Conservation (phyloP, 495 filamentous ascomycete species). For the Penicillium egyptiacum region DNA sequence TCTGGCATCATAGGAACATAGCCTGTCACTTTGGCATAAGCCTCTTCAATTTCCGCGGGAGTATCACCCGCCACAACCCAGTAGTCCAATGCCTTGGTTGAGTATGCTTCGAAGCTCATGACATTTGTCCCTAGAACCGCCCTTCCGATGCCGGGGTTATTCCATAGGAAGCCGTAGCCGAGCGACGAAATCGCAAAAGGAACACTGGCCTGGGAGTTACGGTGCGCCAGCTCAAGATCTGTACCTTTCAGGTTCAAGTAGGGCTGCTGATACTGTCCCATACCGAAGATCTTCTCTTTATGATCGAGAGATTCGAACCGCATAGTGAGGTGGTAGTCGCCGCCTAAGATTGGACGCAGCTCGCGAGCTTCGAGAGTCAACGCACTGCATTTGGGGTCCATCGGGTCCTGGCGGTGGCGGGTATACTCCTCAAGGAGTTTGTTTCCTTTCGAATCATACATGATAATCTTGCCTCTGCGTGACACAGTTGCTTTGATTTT, state of each 20-base stretch:
- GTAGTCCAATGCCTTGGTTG: slow-evolving; percentile 54
- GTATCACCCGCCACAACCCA: slow-evolving; percentile 58
- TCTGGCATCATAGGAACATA: slow-evolving; percentile 62
- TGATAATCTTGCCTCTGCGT: slow-evolving; percentile 49
- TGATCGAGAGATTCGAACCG: slow-evolving; percentile 52
- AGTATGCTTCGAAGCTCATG: slow-evolving; percentile 59
- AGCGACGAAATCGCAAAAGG: slow-evolving; percentile 55
- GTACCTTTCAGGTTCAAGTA: slow-evolving; percentile 55
- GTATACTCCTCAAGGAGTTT: slow-evolving; percentile 57
- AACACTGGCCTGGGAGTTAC: slow-evolving; percentile 59
- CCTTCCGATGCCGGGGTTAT: slow-evolving; percentile 56
- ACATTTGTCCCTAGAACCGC: slow-evolving; percentile 56
- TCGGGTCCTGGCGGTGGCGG: slow-evolving; percentile 49
- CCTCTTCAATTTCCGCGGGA: slow-evolving; percentile 52
- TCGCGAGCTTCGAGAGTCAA: slow-evolving; percentile 54
- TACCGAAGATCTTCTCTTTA: slow-evolving; percentile 58
- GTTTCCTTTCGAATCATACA: slow-evolving; percentile 44
- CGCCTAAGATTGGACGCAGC: slow-evolving; percentile 52
- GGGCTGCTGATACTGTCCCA: slow-evolving; percentile 64
- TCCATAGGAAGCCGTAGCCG: slow-evolving; percentile 61
- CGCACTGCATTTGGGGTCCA: slow-evolving; percentile 56
- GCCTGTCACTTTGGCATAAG: slow-evolving; percentile 52
- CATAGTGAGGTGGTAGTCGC: slow-evolving; percentile 53
- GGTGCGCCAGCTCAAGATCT: slow-evolving; percentile 60
- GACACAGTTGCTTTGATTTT: slow-evolving; percentile 51